Evolutionary conservation across 441 rosid species (phyloP).

Genomic region (Gossypium schwendimanii): DNA sequence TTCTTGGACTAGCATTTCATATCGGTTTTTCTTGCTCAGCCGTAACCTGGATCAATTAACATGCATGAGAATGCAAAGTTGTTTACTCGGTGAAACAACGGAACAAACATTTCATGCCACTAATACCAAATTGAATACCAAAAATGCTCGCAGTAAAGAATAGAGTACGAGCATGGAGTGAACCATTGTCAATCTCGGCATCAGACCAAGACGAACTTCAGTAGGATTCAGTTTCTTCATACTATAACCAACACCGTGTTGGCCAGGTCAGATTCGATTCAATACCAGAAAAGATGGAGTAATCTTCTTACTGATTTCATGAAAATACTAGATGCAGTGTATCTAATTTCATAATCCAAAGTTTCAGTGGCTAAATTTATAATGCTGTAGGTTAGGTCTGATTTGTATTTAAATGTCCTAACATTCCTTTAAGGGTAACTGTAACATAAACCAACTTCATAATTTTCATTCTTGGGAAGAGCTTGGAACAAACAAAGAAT

Average conservation of each 20-base stretch:
- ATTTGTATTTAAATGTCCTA: too few species aligned
- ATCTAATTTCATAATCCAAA: too few species aligned
- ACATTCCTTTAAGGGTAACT: too few species aligned
- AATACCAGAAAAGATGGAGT: constrained; percentile 33
- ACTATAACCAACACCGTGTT: constrained; percentile 26
- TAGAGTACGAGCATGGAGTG: constrained; percentile 9
- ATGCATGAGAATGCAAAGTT: not conserved
- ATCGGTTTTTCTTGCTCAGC: too few species aligned
- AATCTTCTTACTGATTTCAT: too few species aligned
- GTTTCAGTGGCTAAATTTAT: too few species aligned
- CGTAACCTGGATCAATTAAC: constrained; percentile 12
- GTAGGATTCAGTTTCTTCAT: constrained; percentile 28
- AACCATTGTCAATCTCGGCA: not conserved
- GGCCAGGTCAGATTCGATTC: constrained; percentile 18
- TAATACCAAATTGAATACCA: constrained; percentile 4
- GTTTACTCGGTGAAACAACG: constrained; percentile 1
- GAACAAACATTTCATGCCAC: constrained; percentile 8
- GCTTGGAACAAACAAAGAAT: too few species aligned
- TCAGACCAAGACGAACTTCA: constrained; percentile 20
- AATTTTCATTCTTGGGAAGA: too few species aligned
- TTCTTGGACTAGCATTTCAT: too few species aligned
- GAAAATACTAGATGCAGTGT: too few species aligned
- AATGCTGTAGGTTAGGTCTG: too few species aligned
- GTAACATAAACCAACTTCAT: too few species aligned
- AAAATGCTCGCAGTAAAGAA: constrained; percentile 26